Percentiles rank a stretch among this genome's conserved stretches.
phyloP scores from a whole-genome alignment of 2,329 filamentous ascomycete species.

The Phialophora verrucosa region DNA sequence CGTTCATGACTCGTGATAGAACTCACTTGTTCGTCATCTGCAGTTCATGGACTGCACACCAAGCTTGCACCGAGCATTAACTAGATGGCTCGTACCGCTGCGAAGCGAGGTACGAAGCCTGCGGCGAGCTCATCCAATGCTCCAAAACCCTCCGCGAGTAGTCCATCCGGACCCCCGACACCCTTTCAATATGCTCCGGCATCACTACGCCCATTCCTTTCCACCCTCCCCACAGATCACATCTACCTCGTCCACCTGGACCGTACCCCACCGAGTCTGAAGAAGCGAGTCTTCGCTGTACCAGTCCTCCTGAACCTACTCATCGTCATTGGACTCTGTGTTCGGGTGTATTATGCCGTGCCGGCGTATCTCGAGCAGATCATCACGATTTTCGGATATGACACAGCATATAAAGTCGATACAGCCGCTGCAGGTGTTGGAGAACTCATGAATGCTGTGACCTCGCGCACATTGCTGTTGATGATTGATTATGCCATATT shows the following conservation, averaged over 20 bases:
- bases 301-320: constrained; percentile 76
- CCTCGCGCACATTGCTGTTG: constrained; percentile 68
- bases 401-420: constrained; percentile 70
- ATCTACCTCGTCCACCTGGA: constrained; percentile 89
- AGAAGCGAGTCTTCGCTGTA: constrained; percentile 81
- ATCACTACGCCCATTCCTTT: constrained; percentile 58
- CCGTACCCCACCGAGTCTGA: constrained; percentile 69
- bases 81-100: constrained; percentile 31
- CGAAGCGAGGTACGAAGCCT: constrained; percentile 27
- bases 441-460: constrained; percentile 63
- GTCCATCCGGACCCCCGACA: constrained; percentile 28
- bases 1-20: background rate
- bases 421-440: constrained; percentile 62
- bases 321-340: constrained; percentile 68
- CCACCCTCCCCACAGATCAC: constrained; percentile 68
- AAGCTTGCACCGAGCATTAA: background rate
- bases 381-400: constrained; percentile 67
- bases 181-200: constrained; percentile 36
- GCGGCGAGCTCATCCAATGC: constrained; percentile 11
- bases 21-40: background rate
- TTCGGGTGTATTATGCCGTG: constrained; percentile 70
- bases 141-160: constrained; percentile 10
- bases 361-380: constrained; percentile 76
- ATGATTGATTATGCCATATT: constrained; percentile 74
- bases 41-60: background rate